Percentiles rank a stretch among this genome's conserved stretches.
These are phyloP conservation scores for Vaccinium vitisidaea DNA, from an alignment of 148 eudicot species.

Conservation along the genomic window DNA sequence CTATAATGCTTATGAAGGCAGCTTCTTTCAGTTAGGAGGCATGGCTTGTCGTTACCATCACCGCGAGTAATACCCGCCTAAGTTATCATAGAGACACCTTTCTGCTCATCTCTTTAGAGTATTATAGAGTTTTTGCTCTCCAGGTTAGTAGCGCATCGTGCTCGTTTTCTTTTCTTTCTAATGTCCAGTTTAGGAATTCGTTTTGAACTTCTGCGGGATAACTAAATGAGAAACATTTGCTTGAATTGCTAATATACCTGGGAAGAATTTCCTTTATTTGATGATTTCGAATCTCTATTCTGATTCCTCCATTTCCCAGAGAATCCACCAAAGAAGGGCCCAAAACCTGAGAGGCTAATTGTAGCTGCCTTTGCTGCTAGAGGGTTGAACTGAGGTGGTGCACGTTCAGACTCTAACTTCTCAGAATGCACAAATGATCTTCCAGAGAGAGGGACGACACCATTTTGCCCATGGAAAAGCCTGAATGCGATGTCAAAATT, in stretches of 20 bases:
- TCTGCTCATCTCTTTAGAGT: neutral
- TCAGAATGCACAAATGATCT: conserved; percentile 47
- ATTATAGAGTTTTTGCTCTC: neutral
- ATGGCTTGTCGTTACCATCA: neutral
- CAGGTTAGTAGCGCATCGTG: neutral
- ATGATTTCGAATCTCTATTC: conserved; percentile 50
- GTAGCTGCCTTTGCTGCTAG: conserved; percentile 97
- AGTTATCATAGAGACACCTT: neutral
- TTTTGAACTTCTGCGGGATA: neutral
- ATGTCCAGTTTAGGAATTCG: neutral
- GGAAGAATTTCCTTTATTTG: conserved; percentile 59
- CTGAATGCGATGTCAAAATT: conserved; percentile 86
- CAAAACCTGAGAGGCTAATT: conserved; percentile 82
- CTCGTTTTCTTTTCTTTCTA: neutral
- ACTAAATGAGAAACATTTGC: conserved; percentile 1
- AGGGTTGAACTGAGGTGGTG: conserved; percentile 74
- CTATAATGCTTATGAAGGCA: neutral
- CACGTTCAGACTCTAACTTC: conserved; percentile 43
- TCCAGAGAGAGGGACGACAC: conserved; percentile 91
- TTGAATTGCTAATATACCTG: conserved; percentile 41
- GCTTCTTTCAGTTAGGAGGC: neutral
- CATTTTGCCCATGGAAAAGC: conserved; percentile 93
- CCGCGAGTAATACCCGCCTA: neutral
- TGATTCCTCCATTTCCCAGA: conserved; percentile 65
- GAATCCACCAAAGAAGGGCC: conserved; percentile 86